Base-by-base conservation (phyloP, 495 filamentous ascomycete genomes). In the Tuber microsphaerosporum region DNA sequence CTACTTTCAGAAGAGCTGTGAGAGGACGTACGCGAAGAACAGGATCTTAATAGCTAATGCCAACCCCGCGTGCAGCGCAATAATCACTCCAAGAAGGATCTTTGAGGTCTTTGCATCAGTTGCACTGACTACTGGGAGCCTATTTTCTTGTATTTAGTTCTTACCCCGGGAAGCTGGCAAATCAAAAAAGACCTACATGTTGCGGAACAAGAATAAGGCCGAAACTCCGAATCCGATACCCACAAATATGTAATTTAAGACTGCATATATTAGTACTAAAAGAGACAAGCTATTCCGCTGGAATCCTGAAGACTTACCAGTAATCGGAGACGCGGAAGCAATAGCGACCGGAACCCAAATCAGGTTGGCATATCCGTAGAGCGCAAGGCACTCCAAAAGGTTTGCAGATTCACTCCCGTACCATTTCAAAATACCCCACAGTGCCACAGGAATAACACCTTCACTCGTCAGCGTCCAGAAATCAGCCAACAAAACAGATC, bases 341-440 rank as follows among this genome's bases (percentile, higher is more conserved):
- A 97, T 86, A 37, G 95, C 96, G 68, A 99, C 94, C 1, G 91
- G 93, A 80, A 99, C 93, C 95, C 95, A 99, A 72, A 97, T 91
- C 80, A 98, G 85, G 85, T 98, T 99, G 43, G 90, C 88, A 85
- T 99, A 99, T 19, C 95, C 95, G 84, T 98, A 99, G 48, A 99
- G 85, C 56, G 93, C 90, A 91, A 92, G 92, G 86, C 92, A 95
- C 86, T 99, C 95, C 74, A 99, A 88, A 71, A 99, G 85, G 81
- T 93, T 96, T 20, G 93, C 94, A 78, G 90, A 91, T 84, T 93
- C 91, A 77, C 89, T 90, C 41, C 95, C 94, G 84, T 96, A 98
- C 92, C 96, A 99, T 76, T 91, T 93, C 78, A 99, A 87, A 75
- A 91, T 89, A 37, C 90, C 93, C 92, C 94, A 99, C 56, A 99